Base-by-base conservation (phyloP, 2,329 filamentous ascomycete species). In the Ophiostoma angusticollis region DNA sequence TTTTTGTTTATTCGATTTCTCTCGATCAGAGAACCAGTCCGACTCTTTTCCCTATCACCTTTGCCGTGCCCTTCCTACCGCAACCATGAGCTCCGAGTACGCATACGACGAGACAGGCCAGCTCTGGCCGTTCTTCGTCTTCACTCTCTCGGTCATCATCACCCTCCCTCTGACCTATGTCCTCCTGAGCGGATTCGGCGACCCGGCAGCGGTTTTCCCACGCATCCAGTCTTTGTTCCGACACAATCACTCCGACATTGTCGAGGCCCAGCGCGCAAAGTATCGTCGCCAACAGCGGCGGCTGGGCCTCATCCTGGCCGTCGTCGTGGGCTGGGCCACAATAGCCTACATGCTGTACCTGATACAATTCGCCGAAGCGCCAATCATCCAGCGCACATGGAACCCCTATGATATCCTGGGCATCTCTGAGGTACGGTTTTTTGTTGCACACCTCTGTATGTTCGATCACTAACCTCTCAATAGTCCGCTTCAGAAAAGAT, bases 111-210 rank as follows among this genome's bases (percentile, higher is more conserved):
- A 94, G 58, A 78, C 91, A 75, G 87, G 86, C 53, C 84, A 95
- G 74, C 95, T 95, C 69, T 98, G 95, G 70, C 91, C 93, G 50
- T 94, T 93, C 74, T 98, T 98, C 69, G 80, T 96, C 63, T 78
- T 95, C 57, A 95, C 87, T 31, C 72, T 96, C 54, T 78, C 81
- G 46, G 78, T 80, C 54, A 76, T 98, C 50, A 73, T 95, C 61
- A 95, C 91, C 24, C 64, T 94, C 43, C 87, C 89, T 45, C 72
- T 93, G 54, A 93, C 89, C 53, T 94, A 93, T 63, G 83, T 78
- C 49, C 77, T 94, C 51, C 70, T 95, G 54, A 81, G 80, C 57
- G 78, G 84, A 31, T 82, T 74, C 59, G 84, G 66, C 49, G 67
- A 86, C 53, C 75, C 84, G 48, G 80, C 86, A 56, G 81, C 78